These are phyloP conservation scores for Leccinum rimulosum DNA, from an alignment of 768 basidiomycete species.

Conservation along the genomic window DNA sequence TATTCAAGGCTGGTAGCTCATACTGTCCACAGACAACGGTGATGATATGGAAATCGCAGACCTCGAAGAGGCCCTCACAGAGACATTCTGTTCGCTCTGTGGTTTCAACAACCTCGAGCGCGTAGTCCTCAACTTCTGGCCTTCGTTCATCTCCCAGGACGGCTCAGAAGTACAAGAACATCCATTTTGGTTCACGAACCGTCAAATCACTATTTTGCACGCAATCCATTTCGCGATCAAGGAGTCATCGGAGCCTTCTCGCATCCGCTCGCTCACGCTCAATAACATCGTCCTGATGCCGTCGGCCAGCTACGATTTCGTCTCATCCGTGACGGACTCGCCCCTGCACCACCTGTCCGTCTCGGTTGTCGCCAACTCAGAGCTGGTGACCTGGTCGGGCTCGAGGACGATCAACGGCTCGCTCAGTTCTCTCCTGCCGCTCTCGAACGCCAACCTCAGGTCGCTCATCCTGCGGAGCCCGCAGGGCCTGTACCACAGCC, in stretches of 20 bases:
- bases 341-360: constrained; percentile 30
- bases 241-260: constrained; percentile 16
- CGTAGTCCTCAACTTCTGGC: constrained; percentile 31
- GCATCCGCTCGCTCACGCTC: constrained; percentile 22
- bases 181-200: constrained; percentile 32
- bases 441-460: constrained; percentile 17
- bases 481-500: constrained; percentile 28
- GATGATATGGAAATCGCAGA: not conserved
- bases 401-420: constrained; percentile 29
- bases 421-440: constrained; percentile 24
- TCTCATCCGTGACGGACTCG: constrained; percentile 22
- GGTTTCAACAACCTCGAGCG: constrained; percentile 1
- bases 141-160: constrained; percentile 25
- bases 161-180: constrained; percentile 25
- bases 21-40: not conserved
- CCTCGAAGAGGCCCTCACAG: not conserved
- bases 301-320: constrained; percentile 25
- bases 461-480: constrained; percentile 29
- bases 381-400: constrained; percentile 29
- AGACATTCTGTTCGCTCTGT: not conserved
- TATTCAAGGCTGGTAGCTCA: not conserved
- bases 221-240: constrained; percentile 21
- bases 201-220: constrained; percentile 25
- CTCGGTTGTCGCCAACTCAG: constrained; percentile 31
- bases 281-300: constrained; percentile 30